Evolutionary conservation across 1,284 basidiomycete genomes (phyloP).

Genomic region (Ustilago hordei): DNA sequence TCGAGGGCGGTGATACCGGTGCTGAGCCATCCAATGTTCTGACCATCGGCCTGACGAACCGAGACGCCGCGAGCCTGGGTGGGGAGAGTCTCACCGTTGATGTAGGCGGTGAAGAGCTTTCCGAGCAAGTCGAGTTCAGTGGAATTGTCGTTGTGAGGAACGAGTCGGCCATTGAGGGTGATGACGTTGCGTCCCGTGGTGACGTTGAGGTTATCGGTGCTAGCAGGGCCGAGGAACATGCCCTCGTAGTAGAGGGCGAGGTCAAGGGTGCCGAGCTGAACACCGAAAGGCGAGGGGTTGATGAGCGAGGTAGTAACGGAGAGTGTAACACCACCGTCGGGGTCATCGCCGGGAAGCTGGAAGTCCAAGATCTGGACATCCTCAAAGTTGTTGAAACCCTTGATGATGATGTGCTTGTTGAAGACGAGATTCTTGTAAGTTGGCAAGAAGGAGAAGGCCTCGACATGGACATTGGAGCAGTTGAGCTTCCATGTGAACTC

Average conservation of each 20-base stretch:
- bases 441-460: conserved; percentile 73
- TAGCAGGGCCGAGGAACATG: conserved; percentile 76
- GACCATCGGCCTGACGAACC: conserved; percentile 75
- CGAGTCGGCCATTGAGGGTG: conserved; percentile 75
- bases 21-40: conserved; percentile 78
- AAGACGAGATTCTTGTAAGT: conserved; percentile 62
- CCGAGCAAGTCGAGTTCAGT: conserved; percentile 75
- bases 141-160: conserved; percentile 74
- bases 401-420: conserved; percentile 64
- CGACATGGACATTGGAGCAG: conserved; percentile 75
- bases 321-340: conserved; percentile 78
- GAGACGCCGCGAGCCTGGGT: conserved; percentile 75
- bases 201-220: conserved; percentile 62
- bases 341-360: conserved; percentile 79
- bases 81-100: conserved; percentile 77
- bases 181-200: conserved; percentile 75
- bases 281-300: conserved; percentile 80
- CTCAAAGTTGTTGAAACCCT: conserved; percentile 79
- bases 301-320: conserved; percentile 75
- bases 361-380: conserved; percentile 77
- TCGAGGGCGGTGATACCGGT: conserved; percentile 76
- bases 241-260: conserved; percentile 77
- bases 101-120: conserved; percentile 79
- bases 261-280: conserved; percentile 79
- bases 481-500: conserved; percentile 80